Evolutionary conservation across 208 protist species (phyloP), one percentile per base, ranked within the genome.

Genomic region (Endotrypanum monterogeii): DNA sequence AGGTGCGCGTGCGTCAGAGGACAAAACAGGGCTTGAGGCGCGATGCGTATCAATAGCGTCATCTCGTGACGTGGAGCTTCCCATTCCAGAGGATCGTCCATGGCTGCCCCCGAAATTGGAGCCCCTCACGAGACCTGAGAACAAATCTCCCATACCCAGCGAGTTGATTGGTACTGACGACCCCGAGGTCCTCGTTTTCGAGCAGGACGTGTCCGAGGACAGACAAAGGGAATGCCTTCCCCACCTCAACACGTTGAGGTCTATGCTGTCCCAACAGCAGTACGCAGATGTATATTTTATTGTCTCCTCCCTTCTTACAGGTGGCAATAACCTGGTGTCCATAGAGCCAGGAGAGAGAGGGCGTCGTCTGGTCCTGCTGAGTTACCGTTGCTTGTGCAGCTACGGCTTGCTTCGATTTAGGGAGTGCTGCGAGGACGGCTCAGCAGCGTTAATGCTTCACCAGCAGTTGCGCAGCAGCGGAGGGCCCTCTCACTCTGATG

Each of bases 351-450:
- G 3, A 23, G 68, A 8, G 37, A 39, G 62, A 20, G 37, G 14
- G 28, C 3, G 41, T 1, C 68, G 54, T 16, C 63, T 74, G 25
- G n/a, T 46, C 50, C 73, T 86, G 23, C 76, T 80, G 46, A 76
- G 65, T 30, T 82, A 82, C 50, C 87, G 91, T 14, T 87, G 85
- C 28, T 9, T 83, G 20, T 92, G 89, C 79, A 91, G 81, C 69
- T 88, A 80, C 68, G 74, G 77, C 14, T 74, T 96, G 0, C 74
- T 96, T n/a, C 86, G 91, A 23, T 96, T 85, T 67, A 85, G 84
- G 9, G 92, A 94, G 61, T 93, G 90, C 71, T 76, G 82, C 41
- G 85, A 93, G 63, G 91, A 96, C 73, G 88, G 82, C 74, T 62
- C 71, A 5, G 80, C 77, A 6, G 52, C 32, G 5, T 46, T 89